Conservation (phyloP, 768 basidiomycete species). For the Cyclocybe aegerita region DNA sequence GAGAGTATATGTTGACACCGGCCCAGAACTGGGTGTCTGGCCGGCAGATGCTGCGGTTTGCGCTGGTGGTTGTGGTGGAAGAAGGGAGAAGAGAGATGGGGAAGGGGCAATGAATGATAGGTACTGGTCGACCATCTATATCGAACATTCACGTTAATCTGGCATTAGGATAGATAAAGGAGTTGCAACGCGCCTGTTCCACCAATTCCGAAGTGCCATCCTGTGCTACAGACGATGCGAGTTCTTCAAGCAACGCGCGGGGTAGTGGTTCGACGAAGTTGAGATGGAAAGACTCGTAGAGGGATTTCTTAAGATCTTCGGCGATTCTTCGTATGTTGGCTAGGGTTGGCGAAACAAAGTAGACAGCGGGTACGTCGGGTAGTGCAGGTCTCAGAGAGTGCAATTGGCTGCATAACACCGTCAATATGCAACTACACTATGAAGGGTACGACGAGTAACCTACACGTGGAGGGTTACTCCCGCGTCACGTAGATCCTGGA, state of each 20-base stretch:
- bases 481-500: slow-evolving; percentile 94
- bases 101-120: slow-evolving; percentile 95
- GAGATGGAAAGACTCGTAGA: slow-evolving; percentile 93
- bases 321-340: slow-evolving; percentile 88
- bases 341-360: slow-evolving; percentile 91
- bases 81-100: slow-evolving; percentile 86
- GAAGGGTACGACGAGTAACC: slow-evolving; percentile 28
- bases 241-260: slow-evolving; percentile 86
- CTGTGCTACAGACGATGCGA: slow-evolving; percentile 84
- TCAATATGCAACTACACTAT: slow-evolving; percentile 1
- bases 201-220: slow-evolving; percentile 83
- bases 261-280: slow-evolving; percentile 95
- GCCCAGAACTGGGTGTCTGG: slow-evolving; percentile 26
- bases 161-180: slow-evolving; percentile 4
- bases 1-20: slow-evolving; percentile 73
- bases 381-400: slow-evolving; percentile 87
- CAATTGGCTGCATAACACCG: slow-evolving; percentile 62
- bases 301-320: slow-evolving; percentile 83
- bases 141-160: slow-evolving; percentile 5
- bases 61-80: slow-evolving; percentile 54
- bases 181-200: slow-evolving; percentile 56
- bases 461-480: slow-evolving; percentile 99
- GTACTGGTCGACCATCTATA: slow-evolving; percentile 92
- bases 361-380: slow-evolving; percentile 94
- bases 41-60: slow-evolving; percentile 34